Percentiles rank a stretch among this genome's conserved stretches.
Conservation (phyloP, 2,329 filamentous ascomycete genomes). For the Dothiorella sarmentorum region DNA sequence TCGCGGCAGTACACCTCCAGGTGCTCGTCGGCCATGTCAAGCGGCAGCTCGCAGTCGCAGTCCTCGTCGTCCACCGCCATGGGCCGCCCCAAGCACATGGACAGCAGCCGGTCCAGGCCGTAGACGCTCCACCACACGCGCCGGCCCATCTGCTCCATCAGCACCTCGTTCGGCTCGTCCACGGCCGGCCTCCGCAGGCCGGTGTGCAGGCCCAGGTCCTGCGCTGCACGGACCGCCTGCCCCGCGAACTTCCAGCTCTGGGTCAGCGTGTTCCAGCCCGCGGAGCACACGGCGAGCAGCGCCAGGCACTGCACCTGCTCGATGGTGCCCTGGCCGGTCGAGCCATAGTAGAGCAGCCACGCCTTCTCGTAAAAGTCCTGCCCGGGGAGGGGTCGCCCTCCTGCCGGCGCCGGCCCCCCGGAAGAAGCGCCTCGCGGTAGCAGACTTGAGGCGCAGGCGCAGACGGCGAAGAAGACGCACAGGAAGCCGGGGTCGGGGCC, state of each 20-base stretch:
- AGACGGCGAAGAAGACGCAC: not conserved
- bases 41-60: not conserved
- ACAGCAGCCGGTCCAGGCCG: slow-evolving; percentile 5
- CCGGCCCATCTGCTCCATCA: not conserved
- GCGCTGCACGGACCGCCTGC: slow-evolving; percentile 1
- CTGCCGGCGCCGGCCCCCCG: not conserved
- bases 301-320: slow-evolving; percentile 5
- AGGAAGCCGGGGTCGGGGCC: not conserved
- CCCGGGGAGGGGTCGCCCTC: not conserved
- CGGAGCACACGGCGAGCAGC: slow-evolving; percentile 6
- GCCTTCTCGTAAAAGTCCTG: not conserved
- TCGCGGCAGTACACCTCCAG: not conserved
- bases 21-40: not conserved
- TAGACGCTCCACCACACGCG: slow-evolving; percentile 9
- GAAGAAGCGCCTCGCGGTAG: not conserved
- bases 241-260: slow-evolving; percentile 6
- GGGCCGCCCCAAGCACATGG: not conserved
- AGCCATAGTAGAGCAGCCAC: not conserved
- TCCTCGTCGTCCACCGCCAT: not conserved
- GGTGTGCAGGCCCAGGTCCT: not conserved
- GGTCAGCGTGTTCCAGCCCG: slow-evolving; percentile 1
- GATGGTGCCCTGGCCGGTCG: not conserved
- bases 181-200: slow-evolving; percentile 1
- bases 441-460: not conserved
- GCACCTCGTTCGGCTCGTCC: not conserved